A percentile compares a stretch with the other conserved stretches of the same genome.
phyloP scores from a whole-genome alignment of 257 asterid genomes.

The Agastache rugosa region DNA sequence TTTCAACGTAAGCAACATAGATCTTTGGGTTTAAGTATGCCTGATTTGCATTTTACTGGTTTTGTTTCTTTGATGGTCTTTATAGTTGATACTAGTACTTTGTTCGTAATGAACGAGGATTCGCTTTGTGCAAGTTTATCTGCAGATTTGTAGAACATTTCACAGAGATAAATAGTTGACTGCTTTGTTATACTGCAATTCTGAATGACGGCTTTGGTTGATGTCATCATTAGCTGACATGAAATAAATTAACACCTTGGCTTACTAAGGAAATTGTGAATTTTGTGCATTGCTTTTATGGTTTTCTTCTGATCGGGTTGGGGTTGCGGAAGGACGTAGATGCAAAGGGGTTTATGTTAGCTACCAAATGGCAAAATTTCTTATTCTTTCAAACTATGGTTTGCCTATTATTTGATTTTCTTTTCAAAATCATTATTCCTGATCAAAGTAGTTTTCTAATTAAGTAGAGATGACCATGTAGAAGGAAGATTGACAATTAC shows the following conservation, averaged over 20 bases:
- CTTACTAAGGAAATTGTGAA: neutral
- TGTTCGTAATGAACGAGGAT: neutral
- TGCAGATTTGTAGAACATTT: neutral
- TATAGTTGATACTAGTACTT: neutral
- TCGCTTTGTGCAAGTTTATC: neutral
- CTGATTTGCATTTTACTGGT: neutral
- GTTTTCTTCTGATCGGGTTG: neutral
- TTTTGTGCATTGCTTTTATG: neutral
- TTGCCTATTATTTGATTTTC: neutral
- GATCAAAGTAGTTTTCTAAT: neutral
- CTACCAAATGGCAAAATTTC: neutral
- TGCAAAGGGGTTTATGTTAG: neutral
- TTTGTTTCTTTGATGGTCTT: conserved; percentile 20
- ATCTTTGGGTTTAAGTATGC: neutral
- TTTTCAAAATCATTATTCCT: neutral
- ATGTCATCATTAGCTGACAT: neutral
- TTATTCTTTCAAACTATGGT: neutral
- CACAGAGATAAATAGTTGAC: neutral
- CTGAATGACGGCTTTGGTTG: neutral
- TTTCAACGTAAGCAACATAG: conserved; percentile 61
- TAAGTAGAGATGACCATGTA: neutral
- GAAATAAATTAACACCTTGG: neutral
- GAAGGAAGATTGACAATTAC: neutral
- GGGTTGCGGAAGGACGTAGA: neutral
- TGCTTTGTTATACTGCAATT: neutral